These are phyloP conservation scores for Claviceps fusiformis DNA, from an alignment of 2,329 filamentous ascomycete species.

Conservation along the genomic window DNA sequence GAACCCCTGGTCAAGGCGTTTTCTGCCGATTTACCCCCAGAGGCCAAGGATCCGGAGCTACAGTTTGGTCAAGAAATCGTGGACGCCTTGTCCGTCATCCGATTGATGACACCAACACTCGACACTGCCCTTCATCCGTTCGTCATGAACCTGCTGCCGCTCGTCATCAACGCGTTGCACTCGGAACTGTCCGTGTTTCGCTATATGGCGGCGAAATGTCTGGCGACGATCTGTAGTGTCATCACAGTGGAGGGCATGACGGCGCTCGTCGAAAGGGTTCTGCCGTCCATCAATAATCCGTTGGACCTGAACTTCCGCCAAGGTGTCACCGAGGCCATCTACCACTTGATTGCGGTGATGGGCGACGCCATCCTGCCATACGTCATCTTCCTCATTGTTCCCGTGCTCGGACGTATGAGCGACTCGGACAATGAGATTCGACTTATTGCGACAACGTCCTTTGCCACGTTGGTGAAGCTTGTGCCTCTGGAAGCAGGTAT, in stretches of 20 bases:
- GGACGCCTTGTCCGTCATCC: conserved; percentile 82
- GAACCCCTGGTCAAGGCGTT: conserved; percentile 66
- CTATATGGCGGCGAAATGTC: conserved; percentile 93
- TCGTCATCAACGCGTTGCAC: conserved; percentile 77
- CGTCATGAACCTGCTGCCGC: conserved; percentile 68
- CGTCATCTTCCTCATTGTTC: conserved; percentile 96
- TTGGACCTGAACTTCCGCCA: conserved; percentile 80
- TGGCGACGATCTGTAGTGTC: conserved; percentile 94
- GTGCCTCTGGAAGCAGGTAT: conserved; percentile 96
- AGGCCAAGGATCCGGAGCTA: conserved; percentile 60
- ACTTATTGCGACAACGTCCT: conserved; percentile 88
- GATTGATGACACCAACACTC: conserved; percentile 86
- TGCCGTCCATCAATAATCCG: conserved; percentile 85
- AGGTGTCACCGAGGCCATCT: conserved; percentile 87
- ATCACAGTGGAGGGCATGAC: conserved; percentile 95
- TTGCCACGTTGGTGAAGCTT: conserved; percentile 91
- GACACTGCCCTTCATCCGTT: conserved; percentile 63
- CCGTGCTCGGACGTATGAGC: conserved; percentile 93
- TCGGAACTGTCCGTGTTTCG: conserved; percentile 83
- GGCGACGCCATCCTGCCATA: conserved; percentile 92
- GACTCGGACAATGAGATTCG: conserved; percentile 94
- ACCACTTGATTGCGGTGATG: conserved; percentile 97
- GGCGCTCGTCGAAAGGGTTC: conserved; percentile 79
- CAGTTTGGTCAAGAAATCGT: conserved; percentile 82
- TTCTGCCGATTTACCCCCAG: conserved; percentile 52